Conservation (phyloP, 345 rosid genomes). For the Acer negundo region DNA sequence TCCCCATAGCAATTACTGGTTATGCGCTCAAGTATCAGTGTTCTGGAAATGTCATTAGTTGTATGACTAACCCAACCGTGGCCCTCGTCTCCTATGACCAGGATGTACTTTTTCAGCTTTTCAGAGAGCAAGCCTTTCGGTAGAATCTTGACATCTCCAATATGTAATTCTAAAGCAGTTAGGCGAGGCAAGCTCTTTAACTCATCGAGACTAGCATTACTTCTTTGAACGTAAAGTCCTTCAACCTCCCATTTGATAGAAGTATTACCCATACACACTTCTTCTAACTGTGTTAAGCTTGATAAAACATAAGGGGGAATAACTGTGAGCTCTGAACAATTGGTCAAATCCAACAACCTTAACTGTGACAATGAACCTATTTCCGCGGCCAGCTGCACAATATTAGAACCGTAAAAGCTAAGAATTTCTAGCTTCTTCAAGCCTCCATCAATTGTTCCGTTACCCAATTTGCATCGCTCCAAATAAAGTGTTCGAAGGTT, state of each 20-base stretch:
- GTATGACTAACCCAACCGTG: neutral
- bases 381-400: conserved; percentile 19
- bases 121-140: no score
- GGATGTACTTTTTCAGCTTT: no score
- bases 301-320: conserved; percentile 14
- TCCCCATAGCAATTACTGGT: neutral
- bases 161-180: neutral
- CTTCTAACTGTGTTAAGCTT: conserved; percentile 27
- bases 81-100: neutral
- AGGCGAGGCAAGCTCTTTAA: conserved; percentile 20
- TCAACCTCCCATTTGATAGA: conserved; percentile 24
- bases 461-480: neutral
- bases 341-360: conserved; percentile 10
- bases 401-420: conserved; percentile 1
- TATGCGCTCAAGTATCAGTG: neutral
- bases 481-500: conserved; percentile 25
- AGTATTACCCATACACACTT: conserved; percentile 21
- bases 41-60: neutral
- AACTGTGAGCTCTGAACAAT: conserved; percentile 4
- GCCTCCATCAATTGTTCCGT: neutral
- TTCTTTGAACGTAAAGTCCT: neutral
- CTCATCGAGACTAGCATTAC: conserved; percentile 15
- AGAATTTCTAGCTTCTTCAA: conserved; percentile 21
- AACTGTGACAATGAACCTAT: conserved; percentile 16
- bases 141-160: neutral